phyloP scores from a whole-genome alignment of 1,284 basidiomycete species.

The Cryptococcus deneoformans region DNA sequence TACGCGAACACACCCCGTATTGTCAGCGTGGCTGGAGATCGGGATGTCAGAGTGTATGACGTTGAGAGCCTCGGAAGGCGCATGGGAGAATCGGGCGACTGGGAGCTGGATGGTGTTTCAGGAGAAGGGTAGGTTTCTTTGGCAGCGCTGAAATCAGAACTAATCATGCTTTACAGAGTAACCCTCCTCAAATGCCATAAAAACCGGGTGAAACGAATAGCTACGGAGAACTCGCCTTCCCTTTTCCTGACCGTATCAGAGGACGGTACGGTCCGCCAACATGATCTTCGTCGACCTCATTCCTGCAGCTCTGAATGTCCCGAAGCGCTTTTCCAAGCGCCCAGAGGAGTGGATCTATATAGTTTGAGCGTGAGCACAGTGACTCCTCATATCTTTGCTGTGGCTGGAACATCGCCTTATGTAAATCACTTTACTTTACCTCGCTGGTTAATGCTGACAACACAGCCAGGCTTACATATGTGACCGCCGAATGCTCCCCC shows the following conservation, averaged over 20 bases:
- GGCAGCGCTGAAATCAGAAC: not conserved
- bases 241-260: conserved; percentile 80
- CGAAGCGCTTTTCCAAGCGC: conserved; percentile 42
- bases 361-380: conserved; percentile 50
- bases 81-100: conserved; percentile 1
- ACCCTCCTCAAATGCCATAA: conserved; percentile 66
- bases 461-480: conserved; percentile 73
- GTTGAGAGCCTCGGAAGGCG: conserved; percentile 12
- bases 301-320: conserved; percentile 43
- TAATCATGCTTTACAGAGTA: conserved; percentile 25
- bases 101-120: conserved; percentile 25
- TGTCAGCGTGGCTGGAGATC: conserved; percentile 74
- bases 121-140: conserved; percentile 37
- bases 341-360: conserved; percentile 49
- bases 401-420: conserved; percentile 48
- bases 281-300: conserved; percentile 67
- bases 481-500: conserved; percentile 74
- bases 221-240: conserved; percentile 77
- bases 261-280: conserved; percentile 75
- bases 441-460: not conserved
- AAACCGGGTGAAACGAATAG: conserved; percentile 69
- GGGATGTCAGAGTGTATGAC: conserved; percentile 66
- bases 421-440: conserved; percentile 16
- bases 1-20: conserved; percentile 43
- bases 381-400: conserved; percentile 53